A percentile compares a stretch with the other conserved stretches of the same genome.
Conservation (phyloP, 164 flowering plant species). For the Dillenia turbinata region DNA sequence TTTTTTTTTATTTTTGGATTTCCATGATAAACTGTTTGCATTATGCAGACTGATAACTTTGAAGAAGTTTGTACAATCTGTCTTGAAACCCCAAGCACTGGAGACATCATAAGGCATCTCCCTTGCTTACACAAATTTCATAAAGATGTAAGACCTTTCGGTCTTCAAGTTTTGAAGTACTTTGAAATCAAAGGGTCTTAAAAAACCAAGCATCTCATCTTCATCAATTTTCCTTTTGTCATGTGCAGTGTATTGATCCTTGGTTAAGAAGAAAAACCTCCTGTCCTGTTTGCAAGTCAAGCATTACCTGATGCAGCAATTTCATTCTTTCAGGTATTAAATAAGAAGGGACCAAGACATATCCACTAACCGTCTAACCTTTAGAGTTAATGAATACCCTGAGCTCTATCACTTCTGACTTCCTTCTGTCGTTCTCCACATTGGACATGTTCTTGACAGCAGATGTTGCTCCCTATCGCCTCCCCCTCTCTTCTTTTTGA, state of each 20-base stretch:
- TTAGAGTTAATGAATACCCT: too few species aligned
- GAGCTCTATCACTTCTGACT: too few species aligned
- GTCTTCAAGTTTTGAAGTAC: background rate
- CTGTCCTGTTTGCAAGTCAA: constrained; percentile 92
- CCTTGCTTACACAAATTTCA: constrained; percentile 98
- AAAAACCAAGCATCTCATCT: background rate
- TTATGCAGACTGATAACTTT: constrained; percentile 43
- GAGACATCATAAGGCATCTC: constrained; percentile 87
- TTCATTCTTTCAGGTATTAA: background rate
- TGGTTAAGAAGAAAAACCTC: constrained; percentile 79
- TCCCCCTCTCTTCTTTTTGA: too few species aligned
- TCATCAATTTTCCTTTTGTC: background rate
- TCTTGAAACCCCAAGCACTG: constrained; percentile 71
- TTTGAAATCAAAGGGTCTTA: background rate
- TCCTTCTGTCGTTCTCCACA: too few species aligned
- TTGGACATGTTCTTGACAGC: too few species aligned
- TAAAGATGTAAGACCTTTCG: constrained; percentile 57
- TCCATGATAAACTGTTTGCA: background rate
- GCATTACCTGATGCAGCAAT: constrained; percentile 39
- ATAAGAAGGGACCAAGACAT: too few species aligned
- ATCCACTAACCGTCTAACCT: too few species aligned
- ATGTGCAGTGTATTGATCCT: constrained; percentile 86
- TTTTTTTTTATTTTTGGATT: too few species aligned
- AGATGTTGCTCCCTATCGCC: too few species aligned
- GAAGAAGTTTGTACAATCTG: constrained; percentile 88